These are phyloP conservation scores for Ascochyta fabae DNA, from an alignment of 2,329 filamentous ascomycete genomes.

Conservation along the genomic window DNA sequence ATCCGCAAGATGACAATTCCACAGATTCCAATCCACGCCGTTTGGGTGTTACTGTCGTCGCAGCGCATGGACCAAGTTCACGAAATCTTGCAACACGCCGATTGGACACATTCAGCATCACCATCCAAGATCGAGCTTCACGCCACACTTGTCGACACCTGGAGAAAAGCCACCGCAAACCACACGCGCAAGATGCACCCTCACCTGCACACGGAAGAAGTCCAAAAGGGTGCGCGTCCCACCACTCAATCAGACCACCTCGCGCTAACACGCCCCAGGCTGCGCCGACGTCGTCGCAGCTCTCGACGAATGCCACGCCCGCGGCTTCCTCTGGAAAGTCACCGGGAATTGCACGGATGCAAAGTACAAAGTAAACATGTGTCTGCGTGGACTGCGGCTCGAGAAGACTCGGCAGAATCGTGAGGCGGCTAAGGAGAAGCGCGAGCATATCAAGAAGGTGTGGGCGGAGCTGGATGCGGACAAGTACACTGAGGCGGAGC, in stretches of 20 bases:
- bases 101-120: conserved; percentile 9
- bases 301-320: conserved; percentile 93
- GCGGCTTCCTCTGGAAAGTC: conserved; percentile 90
- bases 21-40: background rate
- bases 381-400: conserved; percentile 79
- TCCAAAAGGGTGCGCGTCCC: conserved; percentile 69
- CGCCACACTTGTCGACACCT: background rate
- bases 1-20: background rate
- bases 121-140: conserved; percentile 14
- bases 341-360: conserved; percentile 87
- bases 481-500: conserved; percentile 46
- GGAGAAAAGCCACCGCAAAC: background rate
- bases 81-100: conserved; percentile 28
- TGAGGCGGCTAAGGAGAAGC: conserved; percentile 69
- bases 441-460: conserved; percentile 74
- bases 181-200: conserved; percentile 79
- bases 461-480: conserved; percentile 82
- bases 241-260: background rate
- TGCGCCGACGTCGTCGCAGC: conserved; percentile 94
- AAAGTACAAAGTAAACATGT: conserved; percentile 84
- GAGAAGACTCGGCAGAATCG: conserved; percentile 81
- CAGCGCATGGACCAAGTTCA: conserved; percentile 34
- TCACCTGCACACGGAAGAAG: conserved; percentile 92
- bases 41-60: conserved; percentile 1
- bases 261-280: conserved; percentile 58